Evolutionary conservation across 2,329 filamentous ascomycete species (phyloP), one percentile per base, ranked within the genome.

Genomic region (Sordariomycetes sp.): DNA sequence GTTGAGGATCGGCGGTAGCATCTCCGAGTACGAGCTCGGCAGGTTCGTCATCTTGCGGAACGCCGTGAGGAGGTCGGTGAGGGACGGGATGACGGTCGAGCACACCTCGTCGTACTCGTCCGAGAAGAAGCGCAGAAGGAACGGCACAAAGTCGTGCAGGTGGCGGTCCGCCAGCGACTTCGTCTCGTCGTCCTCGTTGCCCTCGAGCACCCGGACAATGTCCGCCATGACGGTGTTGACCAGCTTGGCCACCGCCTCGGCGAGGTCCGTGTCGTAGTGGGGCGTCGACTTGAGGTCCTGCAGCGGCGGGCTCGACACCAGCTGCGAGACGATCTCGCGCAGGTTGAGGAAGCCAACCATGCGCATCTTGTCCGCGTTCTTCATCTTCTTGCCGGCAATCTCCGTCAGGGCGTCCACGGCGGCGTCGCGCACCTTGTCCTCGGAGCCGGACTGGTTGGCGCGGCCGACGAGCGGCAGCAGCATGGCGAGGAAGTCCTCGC

Each of bases 61-160:
- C 68, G 95, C 92, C 32, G 90, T 90, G 60, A 99, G 80, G 54
- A 97, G 81, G 65, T 99, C 95, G 54, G 89, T 96, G 57, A 97
- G 82, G 42, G 89, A 92, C 24, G 91, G 89, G 60, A 99, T 95
- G 59, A 97, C 90, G 13, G 90, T 94, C 39, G 91, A 95, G 76
- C 94, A 97, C 63, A 99, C 86, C 73, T 99, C 94, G 70, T 99
- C 94, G 69, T 95, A 99, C 68, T 99, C 91, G 70, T 99, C 94
- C 25, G 90, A 88, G 72, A 99, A 96, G 76, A 96, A 96, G 45
- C 92, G 88, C 55, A 99, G 76, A 13, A 97, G 79, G 63, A 91
- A 86, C 0, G 91, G 90, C 32, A 96, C 76, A 68, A 97, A 97
- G 48, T 82, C 81, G 66, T 87, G 87, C 56, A 97, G 77, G 59